Evolutionary conservation across 768 basidiomycete species (phyloP).

Genomic region (Hygrophoropsis aurantiaca): DNA sequence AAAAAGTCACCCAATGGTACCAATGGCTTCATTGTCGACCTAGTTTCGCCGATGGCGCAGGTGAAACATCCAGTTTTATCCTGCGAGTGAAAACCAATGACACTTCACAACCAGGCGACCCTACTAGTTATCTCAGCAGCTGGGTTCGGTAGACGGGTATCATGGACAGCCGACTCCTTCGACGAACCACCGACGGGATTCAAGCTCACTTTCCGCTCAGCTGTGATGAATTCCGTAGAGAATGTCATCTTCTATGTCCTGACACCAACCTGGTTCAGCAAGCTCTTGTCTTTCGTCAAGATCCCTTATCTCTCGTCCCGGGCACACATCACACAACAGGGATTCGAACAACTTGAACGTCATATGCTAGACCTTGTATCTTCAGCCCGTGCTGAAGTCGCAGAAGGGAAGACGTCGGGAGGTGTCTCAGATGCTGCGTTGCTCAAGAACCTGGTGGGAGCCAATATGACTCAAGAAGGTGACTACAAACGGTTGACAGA

Average conservation of each 20-base stretch:
- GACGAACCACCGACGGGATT: slow-evolving; percentile 27
- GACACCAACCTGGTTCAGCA: slow-evolving; percentile 34
- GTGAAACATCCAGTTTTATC: slow-evolving; percentile 2
- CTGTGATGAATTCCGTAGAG: slow-evolving; percentile 18
- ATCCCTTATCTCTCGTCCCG: slow-evolving; percentile 37
- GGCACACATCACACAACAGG: slow-evolving; percentile 24
- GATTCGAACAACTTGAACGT: slow-evolving; percentile 35
- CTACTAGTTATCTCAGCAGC: slow-evolving; percentile 42
- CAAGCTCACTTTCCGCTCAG: slow-evolving; percentile 37
- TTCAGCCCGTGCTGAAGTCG: slow-evolving; percentile 35
- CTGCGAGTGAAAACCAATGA: no score
- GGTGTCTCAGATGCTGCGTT: slow-evolving; percentile 33
- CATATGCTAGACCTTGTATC: slow-evolving; percentile 45
- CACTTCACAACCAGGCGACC: slow-evolving; percentile 28
- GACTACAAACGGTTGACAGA: slow-evolving; percentile 36
- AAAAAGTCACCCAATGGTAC: slow-evolving; percentile 19
- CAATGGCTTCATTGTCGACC: slow-evolving; percentile 20
- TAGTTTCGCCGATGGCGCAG: slow-evolving; percentile 9
- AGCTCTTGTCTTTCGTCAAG: slow-evolving; percentile 16
- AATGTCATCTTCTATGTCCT: slow-evolving; percentile 29
- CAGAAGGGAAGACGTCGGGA: slow-evolving; percentile 21
- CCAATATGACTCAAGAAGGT: slow-evolving; percentile 41
- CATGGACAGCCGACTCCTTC: slow-evolving; percentile 31
- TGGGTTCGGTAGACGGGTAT: slow-evolving; percentile 38
- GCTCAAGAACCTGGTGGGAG: slow-evolving; percentile 45